Evolutionary conservation across 495 filamentous ascomycete genomes (phyloP).

Genomic region (Pyrenopolyporus hunteri): DNA sequence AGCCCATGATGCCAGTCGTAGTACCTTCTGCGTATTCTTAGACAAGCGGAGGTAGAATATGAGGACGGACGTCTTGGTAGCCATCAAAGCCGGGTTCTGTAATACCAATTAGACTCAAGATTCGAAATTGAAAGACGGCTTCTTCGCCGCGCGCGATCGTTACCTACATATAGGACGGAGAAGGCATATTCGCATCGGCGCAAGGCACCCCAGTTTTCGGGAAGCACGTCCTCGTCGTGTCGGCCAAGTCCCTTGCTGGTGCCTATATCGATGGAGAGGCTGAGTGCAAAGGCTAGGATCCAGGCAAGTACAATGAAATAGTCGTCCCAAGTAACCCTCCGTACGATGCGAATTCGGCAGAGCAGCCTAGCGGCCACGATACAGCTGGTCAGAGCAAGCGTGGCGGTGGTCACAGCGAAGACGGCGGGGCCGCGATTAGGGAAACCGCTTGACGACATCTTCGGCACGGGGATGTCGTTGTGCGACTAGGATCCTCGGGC

Average conservation of each 20-base stretch:
- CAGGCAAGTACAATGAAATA: slow-evolving; percentile 85
- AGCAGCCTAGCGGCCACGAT: slow-evolving; percentile 76
- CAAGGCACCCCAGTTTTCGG: slow-evolving; percentile 53
- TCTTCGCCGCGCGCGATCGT: neutral
- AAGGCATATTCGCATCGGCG: slow-evolving; percentile 79
- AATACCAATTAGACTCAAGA: slow-evolving; percentile 25
- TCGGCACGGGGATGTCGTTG: slow-evolving; percentile 25
- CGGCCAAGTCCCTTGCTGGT: slow-evolving; percentile 74
- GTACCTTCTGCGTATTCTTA: slow-evolving; percentile 69
- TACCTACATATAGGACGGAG: slow-evolving; percentile 79
- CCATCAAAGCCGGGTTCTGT: slow-evolving; percentile 88
- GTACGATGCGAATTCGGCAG: slow-evolving; percentile 75
- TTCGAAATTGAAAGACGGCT: no score
- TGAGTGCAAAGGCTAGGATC: slow-evolving; percentile 80
- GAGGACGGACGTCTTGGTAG: slow-evolving; percentile 89
- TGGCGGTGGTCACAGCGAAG: slow-evolving; percentile 74
- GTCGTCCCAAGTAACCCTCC: slow-evolving; percentile 73
- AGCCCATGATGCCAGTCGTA: slow-evolving; percentile 71
- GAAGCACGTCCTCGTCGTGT: slow-evolving; percentile 69
- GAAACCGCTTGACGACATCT: slow-evolving; percentile 40
- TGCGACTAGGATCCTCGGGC: slow-evolving; percentile 30
- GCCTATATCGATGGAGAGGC: slow-evolving; percentile 76
- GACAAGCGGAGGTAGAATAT: slow-evolving; percentile 84
- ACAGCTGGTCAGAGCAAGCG: slow-evolving; percentile 67
- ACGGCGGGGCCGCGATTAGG: slow-evolving; percentile 68